Conservation (phyloP, 106 monocot genomes). For the Acorus gramineus region DNA sequence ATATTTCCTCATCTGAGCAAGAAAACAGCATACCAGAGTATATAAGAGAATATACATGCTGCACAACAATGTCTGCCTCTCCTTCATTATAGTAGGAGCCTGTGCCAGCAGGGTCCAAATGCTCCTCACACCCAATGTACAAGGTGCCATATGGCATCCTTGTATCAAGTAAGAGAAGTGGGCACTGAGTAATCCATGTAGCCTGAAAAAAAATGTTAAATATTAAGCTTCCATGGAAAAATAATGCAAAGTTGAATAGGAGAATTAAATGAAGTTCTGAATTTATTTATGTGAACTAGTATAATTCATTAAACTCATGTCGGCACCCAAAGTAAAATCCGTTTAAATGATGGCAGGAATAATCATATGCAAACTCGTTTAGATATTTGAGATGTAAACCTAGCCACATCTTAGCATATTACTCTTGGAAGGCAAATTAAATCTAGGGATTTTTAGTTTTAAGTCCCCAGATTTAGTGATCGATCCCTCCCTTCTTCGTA, state of each 20-base stretch:
- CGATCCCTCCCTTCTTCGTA: too few relatives aligned
- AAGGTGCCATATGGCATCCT: constrained; percentile 86
- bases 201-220: constrained; percentile 24
- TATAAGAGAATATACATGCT: constrained; percentile 78
- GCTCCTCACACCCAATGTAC: constrained; percentile 82
- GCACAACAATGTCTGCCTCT: constrained; percentile 89
- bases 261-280: background rate
- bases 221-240: too few relatives aligned
- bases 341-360: too few relatives aligned
- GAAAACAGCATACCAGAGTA: constrained; percentile 52
- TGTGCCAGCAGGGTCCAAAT: constrained; percentile 86
- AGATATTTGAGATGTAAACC: too few relatives aligned
- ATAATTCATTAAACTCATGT: too few relatives aligned
- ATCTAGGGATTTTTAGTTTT: too few relatives aligned
- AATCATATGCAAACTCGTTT: too few relatives aligned
- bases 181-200: constrained; percentile 70
- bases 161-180: constrained; percentile 89
- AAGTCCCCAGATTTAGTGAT: too few relatives aligned
- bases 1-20: background rate
- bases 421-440: too few relatives aligned
- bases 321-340: too few relatives aligned
- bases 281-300: too few relatives aligned
- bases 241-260: background rate
- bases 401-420: too few relatives aligned
- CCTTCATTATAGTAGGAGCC: constrained; percentile 96